These are phyloP conservation scores for Lenzites betulinus DNA, from an alignment of 768 basidiomycete species.

Conservation along the genomic window DNA sequence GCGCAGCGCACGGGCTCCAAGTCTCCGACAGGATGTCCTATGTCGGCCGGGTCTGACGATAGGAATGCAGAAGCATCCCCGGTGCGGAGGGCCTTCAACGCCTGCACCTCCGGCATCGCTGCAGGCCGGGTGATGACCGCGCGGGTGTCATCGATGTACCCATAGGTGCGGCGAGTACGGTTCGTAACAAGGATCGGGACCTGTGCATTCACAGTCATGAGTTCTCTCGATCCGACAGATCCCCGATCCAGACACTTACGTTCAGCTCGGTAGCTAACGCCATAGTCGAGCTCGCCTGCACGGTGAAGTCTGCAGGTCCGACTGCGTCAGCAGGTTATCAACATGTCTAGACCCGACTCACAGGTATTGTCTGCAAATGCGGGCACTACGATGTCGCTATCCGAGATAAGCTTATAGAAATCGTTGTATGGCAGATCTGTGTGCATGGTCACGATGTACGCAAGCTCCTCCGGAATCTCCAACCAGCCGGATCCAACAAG, in stretches of 20 bases:
- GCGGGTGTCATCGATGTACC: slow-evolving; percentile 40
- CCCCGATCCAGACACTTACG: slow-evolving; percentile 23
- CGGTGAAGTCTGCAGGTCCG: slow-evolving; percentile 32
- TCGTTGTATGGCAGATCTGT: slow-evolving; percentile 38
- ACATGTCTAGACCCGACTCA: slow-evolving; percentile 1
- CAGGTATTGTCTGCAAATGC: slow-evolving; percentile 40
- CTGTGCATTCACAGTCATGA: slow-evolving; percentile 17
- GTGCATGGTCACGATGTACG: slow-evolving; percentile 41
- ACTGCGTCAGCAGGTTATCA: background rate
- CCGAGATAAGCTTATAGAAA: slow-evolving; percentile 40
- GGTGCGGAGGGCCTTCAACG: slow-evolving; percentile 40
- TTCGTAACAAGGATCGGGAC: slow-evolving; percentile 45
- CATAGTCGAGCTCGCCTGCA: slow-evolving; percentile 44
- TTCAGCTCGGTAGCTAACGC: slow-evolving; percentile 43
- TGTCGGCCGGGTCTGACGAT: slow-evolving; percentile 16
- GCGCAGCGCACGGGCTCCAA: slow-evolving; percentile 24
- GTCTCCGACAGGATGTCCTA: slow-evolving; percentile 19
- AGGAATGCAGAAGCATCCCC: slow-evolving; percentile 32
- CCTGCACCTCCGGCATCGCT: slow-evolving; percentile 42
- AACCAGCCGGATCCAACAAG: slow-evolving; percentile 38
- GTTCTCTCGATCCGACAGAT: background rate
- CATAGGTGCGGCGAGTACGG: slow-evolving; percentile 41
- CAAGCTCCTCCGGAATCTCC: slow-evolving; percentile 38
- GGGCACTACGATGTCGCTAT: slow-evolving; percentile 44
- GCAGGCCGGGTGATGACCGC: slow-evolving; percentile 42